These are phyloP conservation scores for Zygoascus meyerae DNA, from an alignment of 1,139 yeast genomes.

Conservation along the genomic window DNA sequence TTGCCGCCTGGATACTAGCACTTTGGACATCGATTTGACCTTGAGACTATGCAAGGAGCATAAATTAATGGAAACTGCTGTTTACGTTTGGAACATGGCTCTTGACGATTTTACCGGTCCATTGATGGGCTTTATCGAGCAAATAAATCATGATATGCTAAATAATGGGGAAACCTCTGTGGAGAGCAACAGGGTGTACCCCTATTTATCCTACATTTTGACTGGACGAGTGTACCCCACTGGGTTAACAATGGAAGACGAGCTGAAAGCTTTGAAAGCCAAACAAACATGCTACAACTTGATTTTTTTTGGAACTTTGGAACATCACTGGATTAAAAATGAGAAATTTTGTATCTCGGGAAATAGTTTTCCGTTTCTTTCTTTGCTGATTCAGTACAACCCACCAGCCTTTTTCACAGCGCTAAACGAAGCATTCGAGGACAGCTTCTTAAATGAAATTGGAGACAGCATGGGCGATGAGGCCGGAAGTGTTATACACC, in stretches of 20 bases:
- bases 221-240: slow-evolving; percentile 79
- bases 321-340: slow-evolving; percentile 42
- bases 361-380: slow-evolving; percentile 52
- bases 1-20: slow-evolving; percentile 55
- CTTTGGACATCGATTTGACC: slow-evolving; percentile 71
- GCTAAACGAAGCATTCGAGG: slow-evolving; percentile 75
- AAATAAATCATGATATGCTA: slow-evolving; percentile 17
- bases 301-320: slow-evolving; percentile 48
- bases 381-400: slow-evolving; percentile 44
- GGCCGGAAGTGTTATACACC: slow-evolving; percentile 33
- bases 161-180: slow-evolving; percentile 14
- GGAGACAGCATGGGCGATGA: slow-evolving; percentile 13
- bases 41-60: slow-evolving; percentile 52
- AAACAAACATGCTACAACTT: slow-evolving; percentile 47
- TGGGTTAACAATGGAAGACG: slow-evolving; percentile 41
- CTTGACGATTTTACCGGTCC: slow-evolving; percentile 67
- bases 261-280: slow-evolving; percentile 31
- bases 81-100: slow-evolving; percentile 63
- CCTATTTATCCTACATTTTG: slow-evolving; percentile 61
- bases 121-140: slow-evolving; percentile 46
- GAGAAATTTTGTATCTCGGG: slow-evolving; percentile 20
- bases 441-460: slow-evolving; percentile 50
- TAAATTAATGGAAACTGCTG: slow-evolving; percentile 52
- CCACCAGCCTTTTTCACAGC: slow-evolving; percentile 57
- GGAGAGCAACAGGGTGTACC: slow-evolving; percentile 41